Base-by-base conservation (phyloP, 345 rosid genomes). In the Brassica cretica region DNA sequence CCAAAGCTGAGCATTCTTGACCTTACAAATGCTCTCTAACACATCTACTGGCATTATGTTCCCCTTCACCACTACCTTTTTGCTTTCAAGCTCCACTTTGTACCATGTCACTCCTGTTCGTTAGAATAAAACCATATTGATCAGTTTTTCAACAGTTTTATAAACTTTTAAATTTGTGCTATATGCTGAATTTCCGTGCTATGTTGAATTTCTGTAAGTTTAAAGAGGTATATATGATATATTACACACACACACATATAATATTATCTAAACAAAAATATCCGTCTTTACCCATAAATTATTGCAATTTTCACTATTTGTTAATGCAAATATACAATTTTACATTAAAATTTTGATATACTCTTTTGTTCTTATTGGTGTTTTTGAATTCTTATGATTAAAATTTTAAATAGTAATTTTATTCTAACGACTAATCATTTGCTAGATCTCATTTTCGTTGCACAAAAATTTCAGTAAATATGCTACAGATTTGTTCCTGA, bases 11-110 rank as follows among this genome's bases (percentile, higher is more conserved):
- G 97, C 97, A 83, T 86, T 89, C 82, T 90, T 94, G 0, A 94
- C 93, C 68, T 85, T 92, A 30, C 92, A 90, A 16, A 94, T 90
- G 78, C 94, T 92, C 76, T 85, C 87, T 71, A 92, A 84, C 77
- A 94, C 98, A 76, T 90, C 91, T 10, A 71, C 67, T 32, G 97
- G 88, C 76, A 87, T 63, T 79, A 94, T 82, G 85, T 94, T 92
- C 35, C 98, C 98, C 9, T 82, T 84, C 51, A 94, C 90, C n/a
- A 88, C 89, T 72, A 92, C 97, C 85, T 78, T 89, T 84, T 92
- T 89, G 94, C 86, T 92, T 78, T 91, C 93, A 72, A 94, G 88
- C 84, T 94, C 95, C 77, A 94, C 92, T 74, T 88, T 92, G 87
- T 88, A 94, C 58, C 96, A 89, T 15, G 83, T 91, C 83, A 92